A percentile compares a stretch with the other conserved stretches of the same genome.
Evolutionary conservation across 345 rosid species (phyloP).

Genomic region (Bruguiera parviflora): DNA sequence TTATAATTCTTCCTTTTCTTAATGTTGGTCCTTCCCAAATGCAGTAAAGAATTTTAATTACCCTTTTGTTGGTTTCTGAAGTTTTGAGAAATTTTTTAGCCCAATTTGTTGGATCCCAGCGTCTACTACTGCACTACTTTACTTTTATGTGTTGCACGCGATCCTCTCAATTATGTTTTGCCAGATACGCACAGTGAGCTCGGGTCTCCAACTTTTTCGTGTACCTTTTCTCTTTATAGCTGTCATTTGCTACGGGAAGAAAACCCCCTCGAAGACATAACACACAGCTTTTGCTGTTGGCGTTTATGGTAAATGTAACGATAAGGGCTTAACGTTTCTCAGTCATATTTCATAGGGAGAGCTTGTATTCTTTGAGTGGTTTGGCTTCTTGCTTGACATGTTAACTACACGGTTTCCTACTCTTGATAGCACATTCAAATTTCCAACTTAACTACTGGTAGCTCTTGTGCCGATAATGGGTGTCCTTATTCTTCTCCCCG

Average conservation of each 20-base stretch:
- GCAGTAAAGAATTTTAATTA: neutral
- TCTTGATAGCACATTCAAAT: neutral
- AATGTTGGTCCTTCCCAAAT: too few species aligned
- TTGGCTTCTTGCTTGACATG: neutral
- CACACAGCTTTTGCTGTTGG: neutral
- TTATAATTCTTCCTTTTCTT: too few species aligned
- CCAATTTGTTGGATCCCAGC: slow-evolving; percentile 13
- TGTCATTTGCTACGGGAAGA: neutral
- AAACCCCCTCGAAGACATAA: neutral
- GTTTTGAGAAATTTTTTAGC: neutral
- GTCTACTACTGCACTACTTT: slow-evolving; percentile 6
- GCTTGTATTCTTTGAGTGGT: neutral
- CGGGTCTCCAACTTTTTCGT: slow-evolving; percentile 5
- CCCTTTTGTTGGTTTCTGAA: slow-evolving; percentile 4
- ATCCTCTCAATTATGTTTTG: slow-evolving; percentile 12
- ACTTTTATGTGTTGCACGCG: slow-evolving; percentile 5
- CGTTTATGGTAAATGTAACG: neutral
- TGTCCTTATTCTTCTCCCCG: slow-evolving; percentile 2
- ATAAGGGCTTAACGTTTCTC: neutral
- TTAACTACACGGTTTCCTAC: neutral
- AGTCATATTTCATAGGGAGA: neutral
- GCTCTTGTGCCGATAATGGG: slow-evolving; percentile 14
- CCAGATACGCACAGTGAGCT: neutral
- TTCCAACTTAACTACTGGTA: neutral
- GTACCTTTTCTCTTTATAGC: neutral